Conservation (phyloP, 768 basidiomycete species). For the Plicaturopsis crispa region DNA sequence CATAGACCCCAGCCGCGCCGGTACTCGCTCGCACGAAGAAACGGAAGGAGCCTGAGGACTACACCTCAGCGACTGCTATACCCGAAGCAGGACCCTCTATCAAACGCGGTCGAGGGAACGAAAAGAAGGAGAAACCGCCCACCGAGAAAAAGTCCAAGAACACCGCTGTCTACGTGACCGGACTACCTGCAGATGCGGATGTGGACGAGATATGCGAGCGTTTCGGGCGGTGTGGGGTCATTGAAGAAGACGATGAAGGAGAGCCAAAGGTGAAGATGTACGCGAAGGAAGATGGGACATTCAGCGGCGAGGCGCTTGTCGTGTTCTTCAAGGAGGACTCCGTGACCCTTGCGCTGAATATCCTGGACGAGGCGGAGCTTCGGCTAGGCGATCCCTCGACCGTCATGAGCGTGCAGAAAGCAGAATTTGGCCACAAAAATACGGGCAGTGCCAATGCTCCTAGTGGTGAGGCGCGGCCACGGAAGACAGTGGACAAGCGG, state of each 20-base stretch:
- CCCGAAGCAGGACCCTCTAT: constrained; percentile 43
- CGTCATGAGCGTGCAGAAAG: constrained; percentile 66
- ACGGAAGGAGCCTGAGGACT: constrained; percentile 67
- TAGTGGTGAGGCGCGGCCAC: constrained; percentile 35
- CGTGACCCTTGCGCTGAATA: constrained; percentile 74
- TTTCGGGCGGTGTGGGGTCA: constrained; percentile 89
- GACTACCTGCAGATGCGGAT: constrained; percentile 72
- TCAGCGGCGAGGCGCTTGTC: constrained; percentile 91
- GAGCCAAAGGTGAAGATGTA: constrained; percentile 96
- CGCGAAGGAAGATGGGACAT: constrained; percentile 75
- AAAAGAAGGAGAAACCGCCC: constrained; percentile 35
- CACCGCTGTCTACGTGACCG: constrained; percentile 86
- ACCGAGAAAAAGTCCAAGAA: constrained; percentile 76
- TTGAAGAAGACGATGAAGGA: constrained; percentile 89
- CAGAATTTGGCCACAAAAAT: constrained; percentile 72
- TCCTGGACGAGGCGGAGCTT: constrained; percentile 91
- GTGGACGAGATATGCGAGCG: constrained; percentile 68
- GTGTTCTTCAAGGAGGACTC: constrained; percentile 98
- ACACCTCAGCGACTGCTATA: constrained; percentile 46
- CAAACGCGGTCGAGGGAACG: constrained; percentile 65
- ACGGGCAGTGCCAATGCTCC: constrained; percentile 27
- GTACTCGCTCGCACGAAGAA: constrained; percentile 80
- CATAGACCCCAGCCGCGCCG: constrained; percentile 80
- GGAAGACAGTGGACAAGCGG: constrained; percentile 71
- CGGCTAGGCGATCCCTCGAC: constrained; percentile 71